Evolutionary conservation across 768 basidiomycete genomes (phyloP), one percentile per base, ranked within the genome.

Genomic region (Russula dissimulans): DNA sequence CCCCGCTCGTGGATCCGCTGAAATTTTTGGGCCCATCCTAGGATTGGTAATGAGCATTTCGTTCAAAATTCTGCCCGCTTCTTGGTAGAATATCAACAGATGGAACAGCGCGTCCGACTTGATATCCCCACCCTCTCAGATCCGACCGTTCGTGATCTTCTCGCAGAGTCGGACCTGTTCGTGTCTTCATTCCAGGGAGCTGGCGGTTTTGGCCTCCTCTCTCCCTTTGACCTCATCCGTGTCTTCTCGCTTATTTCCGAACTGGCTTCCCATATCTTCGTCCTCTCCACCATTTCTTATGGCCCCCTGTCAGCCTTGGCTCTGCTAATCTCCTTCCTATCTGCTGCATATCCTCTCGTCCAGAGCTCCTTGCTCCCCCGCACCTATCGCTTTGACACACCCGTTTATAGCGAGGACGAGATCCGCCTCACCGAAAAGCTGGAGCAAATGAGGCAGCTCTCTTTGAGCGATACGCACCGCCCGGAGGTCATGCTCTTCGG

Each of bases 101-200:
- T 91, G 72, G 82, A 85, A 65, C 85, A 87, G 65, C 83, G 89
- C 59, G 76, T 91, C 18, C 82, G 81, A 45, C 79, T 91, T 58
- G 89, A 92, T 68, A 78, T 89, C 42, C 89, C 89, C 58, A 87
- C 90, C 9, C 79, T 92, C 54, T 76, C 85, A 56, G 87, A 90
- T 68, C 85, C 89, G 50, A 69, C 75, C 60, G 77, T 87, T 26
- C 84, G 87, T 60, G 88, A 90, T 69, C 80, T 91, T 45, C 77
- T 92, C n/a, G 85, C 88, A 61, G 89, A 92, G 73, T 88, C 90
- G 42, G 90, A 92, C 69, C 78, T 89, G 38, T 92, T 92, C 68
- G 86, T 87, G 45, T 81, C 87, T 60, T 91, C 90, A 11, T 91
- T 91, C 71, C 81, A 78, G 66, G 87, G 87, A 45, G 74, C 76